Conservation (phyloP, 2,329 filamentous ascomycete species). For the Hymenotorrendiella dingleyae region DNA sequence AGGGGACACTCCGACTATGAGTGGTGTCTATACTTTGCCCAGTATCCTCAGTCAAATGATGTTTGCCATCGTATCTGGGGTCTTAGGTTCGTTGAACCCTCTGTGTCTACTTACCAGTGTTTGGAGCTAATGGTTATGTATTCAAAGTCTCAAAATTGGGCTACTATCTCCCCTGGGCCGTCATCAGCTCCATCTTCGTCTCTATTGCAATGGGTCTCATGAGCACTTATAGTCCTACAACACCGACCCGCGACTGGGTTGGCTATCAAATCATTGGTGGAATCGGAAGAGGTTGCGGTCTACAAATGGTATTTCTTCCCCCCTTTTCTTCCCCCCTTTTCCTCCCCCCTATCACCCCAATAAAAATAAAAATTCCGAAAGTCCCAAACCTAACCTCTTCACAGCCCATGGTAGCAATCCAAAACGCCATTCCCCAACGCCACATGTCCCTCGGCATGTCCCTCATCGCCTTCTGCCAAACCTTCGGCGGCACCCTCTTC, state of each 20-base stretch:
- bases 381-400: background rate
- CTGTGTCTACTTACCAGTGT: background rate
- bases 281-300: constrained; percentile 17
- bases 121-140: constrained; percentile 1
- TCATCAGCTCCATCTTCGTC: constrained; percentile 26
- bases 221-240: constrained; percentile 23
- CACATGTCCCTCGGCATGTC: constrained; percentile 29
- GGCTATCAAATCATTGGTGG: constrained; percentile 26
- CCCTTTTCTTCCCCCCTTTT: background rate
- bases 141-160: constrained; percentile 23
- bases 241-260: constrained; percentile 18
- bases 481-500: constrained; percentile 28
- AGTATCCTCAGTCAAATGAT: constrained; percentile 31
- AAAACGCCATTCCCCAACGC: constrained; percentile 22
- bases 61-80: constrained; percentile 15
- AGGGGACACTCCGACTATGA: constrained; percentile 30
- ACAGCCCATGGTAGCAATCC: constrained; percentile 30
- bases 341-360: background rate
- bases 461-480: constrained; percentile 31
- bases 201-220: constrained; percentile 31
- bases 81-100: constrained; percentile 11
- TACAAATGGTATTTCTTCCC: constrained; percentile 19
- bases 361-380: background rate
- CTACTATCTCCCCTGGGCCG: constrained; percentile 31
- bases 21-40: constrained; percentile 36